A percentile compares a stretch with the other conserved stretches of the same genome.
These are phyloP conservation scores for Euphorbia schlechtendalii DNA, from an alignment of 441 rosid genomes.

Conservation along the genomic window DNA sequence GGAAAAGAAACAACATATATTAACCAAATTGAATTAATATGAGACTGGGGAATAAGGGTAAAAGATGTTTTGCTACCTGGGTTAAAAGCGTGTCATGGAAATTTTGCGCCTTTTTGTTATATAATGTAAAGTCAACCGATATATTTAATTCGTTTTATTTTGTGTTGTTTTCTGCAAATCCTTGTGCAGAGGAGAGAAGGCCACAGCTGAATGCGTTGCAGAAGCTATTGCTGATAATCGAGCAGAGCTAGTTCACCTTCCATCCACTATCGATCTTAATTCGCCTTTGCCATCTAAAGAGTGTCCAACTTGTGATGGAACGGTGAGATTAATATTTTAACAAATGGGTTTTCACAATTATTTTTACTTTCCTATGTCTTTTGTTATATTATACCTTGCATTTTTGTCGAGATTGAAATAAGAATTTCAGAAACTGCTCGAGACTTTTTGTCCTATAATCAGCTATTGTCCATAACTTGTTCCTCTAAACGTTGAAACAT, in stretches of 20 bases:
- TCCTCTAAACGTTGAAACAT: background rate
- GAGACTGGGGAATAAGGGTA: background rate
- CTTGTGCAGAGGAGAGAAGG: constrained; percentile 76
- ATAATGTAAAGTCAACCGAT: background rate
- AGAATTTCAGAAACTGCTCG: background rate
- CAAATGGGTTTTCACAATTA: background rate
- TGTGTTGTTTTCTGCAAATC: constrained; percentile 9
- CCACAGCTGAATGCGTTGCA: constrained; percentile 76
- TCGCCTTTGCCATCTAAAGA: constrained; percentile 74
- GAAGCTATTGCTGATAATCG: constrained; percentile 76
- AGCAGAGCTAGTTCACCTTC: constrained; percentile 81
- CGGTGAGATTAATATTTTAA: constrained; percentile 40
- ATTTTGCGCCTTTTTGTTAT: background rate
- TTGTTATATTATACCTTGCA: background rate
- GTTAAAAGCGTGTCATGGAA: background rate
- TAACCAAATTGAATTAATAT: background rate
- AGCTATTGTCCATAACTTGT: background rate
- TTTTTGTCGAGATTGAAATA: background rate
- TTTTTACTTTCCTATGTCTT: constrained; percentile 4
- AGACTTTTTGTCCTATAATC: background rate
- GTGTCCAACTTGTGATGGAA: constrained; percentile 89
- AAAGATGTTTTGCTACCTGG: background rate
- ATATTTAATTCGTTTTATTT: background rate
- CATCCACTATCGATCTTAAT: constrained; percentile 55
- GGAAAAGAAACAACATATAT: background rate